Conservation (phyloP, 2,329 filamentous ascomycete species). For the Pseudogymnoascus sp. region DNA sequence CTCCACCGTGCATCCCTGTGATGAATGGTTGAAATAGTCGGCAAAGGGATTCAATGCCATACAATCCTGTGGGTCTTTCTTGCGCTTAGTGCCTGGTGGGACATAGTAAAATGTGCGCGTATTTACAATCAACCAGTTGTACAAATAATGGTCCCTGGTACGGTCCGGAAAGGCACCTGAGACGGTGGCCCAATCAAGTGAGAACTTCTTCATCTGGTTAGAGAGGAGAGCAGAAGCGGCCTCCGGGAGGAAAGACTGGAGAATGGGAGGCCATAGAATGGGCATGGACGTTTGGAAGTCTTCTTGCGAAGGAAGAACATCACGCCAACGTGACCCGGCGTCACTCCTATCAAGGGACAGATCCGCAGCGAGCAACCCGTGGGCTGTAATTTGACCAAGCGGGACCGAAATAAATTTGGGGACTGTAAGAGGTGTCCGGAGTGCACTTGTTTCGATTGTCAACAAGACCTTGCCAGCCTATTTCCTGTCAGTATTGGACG, state of each 20-base stretch:
- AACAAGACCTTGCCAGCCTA: conserved; percentile 56
- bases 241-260: conserved; percentile 40
- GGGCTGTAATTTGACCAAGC: conserved; percentile 50
- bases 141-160: conserved; percentile 36
- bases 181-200: conserved; percentile 41
- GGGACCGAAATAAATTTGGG: conserved; percentile 47
- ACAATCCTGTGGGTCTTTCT: conserved; percentile 46
- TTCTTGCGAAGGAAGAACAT: conserved; percentile 54
- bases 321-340: conserved; percentile 48
- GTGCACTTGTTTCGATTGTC: conserved; percentile 53
- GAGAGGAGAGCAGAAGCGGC: conserved; percentile 39
- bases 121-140: conserved; percentile 54
- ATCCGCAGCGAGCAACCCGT: conserved; percentile 65
- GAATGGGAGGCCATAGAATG: conserved; percentile 41
- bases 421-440: conserved; percentile 58
- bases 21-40: conserved; percentile 60
- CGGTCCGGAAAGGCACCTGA: conserved; percentile 35
- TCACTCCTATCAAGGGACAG: conserved; percentile 47
- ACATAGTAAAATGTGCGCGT: conserved; percentile 56
- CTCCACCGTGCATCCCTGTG: conserved; percentile 43
- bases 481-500: neutral
- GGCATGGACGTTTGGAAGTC: conserved; percentile 55
- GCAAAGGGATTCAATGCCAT: conserved; percentile 65
- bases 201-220: conserved; percentile 47
- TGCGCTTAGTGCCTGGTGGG: conserved; percentile 28